These are phyloP conservation scores for Cryptosporidium felis DNA, from an alignment of 169 alveolate species.

Conservation along the genomic window DNA sequence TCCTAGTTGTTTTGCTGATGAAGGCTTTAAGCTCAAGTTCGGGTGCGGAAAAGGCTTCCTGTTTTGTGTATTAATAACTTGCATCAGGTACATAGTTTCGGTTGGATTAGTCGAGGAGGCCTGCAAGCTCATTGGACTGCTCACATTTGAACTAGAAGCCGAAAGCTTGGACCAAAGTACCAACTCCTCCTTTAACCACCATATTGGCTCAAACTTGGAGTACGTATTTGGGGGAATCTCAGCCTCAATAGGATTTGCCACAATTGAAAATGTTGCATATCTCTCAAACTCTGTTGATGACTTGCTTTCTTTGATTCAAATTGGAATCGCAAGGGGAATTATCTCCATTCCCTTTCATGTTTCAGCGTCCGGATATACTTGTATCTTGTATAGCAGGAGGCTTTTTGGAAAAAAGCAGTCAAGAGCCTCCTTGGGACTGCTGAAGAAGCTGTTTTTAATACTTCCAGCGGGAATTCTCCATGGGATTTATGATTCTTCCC, in stretches of 20 bases:
- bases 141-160: neutral
- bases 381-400: neutral
- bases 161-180: neutral
- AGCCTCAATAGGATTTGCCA: slow-evolving; percentile 47
- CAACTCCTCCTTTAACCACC: neutral
- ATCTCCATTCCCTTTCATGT: slow-evolving; percentile 55
- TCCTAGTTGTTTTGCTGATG: neutral
- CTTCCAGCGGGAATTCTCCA: slow-evolving; percentile 35
- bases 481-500: slow-evolving; percentile 59
- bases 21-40: neutral
- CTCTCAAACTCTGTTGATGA: slow-evolving; percentile 3
- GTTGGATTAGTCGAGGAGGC: slow-evolving; percentile 40
- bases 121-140: slow-evolving; percentile 6
- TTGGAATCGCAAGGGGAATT: slow-evolving; percentile 38
- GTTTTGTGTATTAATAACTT: neutral
- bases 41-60: neutral
- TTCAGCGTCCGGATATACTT: slow-evolving; percentile 55
- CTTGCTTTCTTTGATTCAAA: neutral
- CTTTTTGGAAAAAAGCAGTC: neutral
- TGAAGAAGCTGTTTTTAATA: too few species aligned
- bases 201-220: slow-evolving; percentile 15
- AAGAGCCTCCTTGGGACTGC: too few species aligned
- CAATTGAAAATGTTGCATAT: slow-evolving; percentile 43
- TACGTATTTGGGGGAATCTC: slow-evolving; percentile 27
- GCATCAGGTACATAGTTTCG: neutral